phyloP scores from a whole-genome alignment of 148 eudicot species.

The Fagopyrum tataricum region DNA sequence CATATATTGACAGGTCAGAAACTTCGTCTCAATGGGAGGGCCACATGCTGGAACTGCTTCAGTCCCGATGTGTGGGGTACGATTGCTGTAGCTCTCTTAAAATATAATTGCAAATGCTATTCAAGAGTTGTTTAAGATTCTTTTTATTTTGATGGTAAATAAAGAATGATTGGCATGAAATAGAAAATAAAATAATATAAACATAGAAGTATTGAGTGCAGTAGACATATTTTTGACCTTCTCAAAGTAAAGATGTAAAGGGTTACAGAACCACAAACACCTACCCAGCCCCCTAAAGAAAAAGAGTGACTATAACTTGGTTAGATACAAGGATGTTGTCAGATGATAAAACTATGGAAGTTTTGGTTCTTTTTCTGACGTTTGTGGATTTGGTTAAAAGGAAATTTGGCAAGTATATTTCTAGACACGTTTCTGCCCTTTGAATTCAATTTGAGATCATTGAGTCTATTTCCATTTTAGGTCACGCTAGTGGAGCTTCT shows the following conservation, averaged over 20 bases:
- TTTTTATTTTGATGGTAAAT: no score
- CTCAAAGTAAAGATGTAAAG: no score
- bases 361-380: neutral
- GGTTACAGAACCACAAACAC: no score
- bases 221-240: no score
- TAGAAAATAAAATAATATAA: no score
- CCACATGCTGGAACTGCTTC: constrained; percentile 99
- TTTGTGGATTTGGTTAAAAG: neutral
- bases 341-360: no score
- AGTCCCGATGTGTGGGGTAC: constrained; percentile 93
- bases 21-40: constrained; percentile 77
- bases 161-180: no score
- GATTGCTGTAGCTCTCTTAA: neutral
- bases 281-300: no score
- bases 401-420: neutral
- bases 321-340: no score
- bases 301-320: no score
- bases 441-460: neutral
- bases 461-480: neutral
- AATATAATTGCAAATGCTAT: neutral
- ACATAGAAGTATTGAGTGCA: no score
- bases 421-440: neutral
- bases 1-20: constrained; percentile 52
- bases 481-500: neutral
- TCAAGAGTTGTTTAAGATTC: no score